These are phyloP conservation scores for Hymenoscyphus scutula DNA, from an alignment of 2,329 filamentous ascomycete genomes.

Conservation along the genomic window DNA sequence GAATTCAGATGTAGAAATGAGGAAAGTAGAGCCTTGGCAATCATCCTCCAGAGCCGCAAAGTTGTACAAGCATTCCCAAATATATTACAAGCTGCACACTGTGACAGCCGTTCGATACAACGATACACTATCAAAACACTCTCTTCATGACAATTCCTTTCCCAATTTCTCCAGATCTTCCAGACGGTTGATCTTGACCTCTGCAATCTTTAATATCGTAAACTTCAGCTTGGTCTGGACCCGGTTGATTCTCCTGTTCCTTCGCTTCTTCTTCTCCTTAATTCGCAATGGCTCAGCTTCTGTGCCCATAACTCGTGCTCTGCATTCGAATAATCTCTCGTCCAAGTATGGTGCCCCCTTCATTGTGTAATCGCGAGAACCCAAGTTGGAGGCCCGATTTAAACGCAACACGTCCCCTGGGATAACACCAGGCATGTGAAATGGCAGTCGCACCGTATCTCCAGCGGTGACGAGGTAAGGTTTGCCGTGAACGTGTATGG, in stretches of 20 bases:
- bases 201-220: conserved; percentile 80
- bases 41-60: background rate
- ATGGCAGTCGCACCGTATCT: conserved; percentile 74
- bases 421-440: conserved; percentile 71
- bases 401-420: conserved; percentile 85
- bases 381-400: conserved; percentile 78
- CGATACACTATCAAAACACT: background rate
- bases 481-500: conserved; percentile 73
- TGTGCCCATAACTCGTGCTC: conserved; percentile 78
- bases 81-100: background rate
- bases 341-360: conserved; percentile 81
- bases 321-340: conserved; percentile 78
- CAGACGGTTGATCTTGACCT: conserved; percentile 55
- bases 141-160: conserved; percentile 3
- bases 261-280: conserved; percentile 80
- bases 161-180: conserved; percentile 40
- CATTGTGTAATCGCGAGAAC: conserved; percentile 86
- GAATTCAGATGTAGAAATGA: background rate
- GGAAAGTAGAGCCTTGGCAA: background rate
- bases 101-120: background rate
- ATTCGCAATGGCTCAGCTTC: conserved; percentile 77
- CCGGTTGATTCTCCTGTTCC: conserved; percentile 68
- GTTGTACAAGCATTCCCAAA: background rate
- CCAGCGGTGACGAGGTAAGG: conserved; percentile 78
- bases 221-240: conserved; percentile 89